A percentile compares a stretch with the other conserved stretches of the same genome.
Evolutionary conservation across 495 filamentous ascomycete species (phyloP).

Genomic region (Talaromyces nanjingensis): DNA sequence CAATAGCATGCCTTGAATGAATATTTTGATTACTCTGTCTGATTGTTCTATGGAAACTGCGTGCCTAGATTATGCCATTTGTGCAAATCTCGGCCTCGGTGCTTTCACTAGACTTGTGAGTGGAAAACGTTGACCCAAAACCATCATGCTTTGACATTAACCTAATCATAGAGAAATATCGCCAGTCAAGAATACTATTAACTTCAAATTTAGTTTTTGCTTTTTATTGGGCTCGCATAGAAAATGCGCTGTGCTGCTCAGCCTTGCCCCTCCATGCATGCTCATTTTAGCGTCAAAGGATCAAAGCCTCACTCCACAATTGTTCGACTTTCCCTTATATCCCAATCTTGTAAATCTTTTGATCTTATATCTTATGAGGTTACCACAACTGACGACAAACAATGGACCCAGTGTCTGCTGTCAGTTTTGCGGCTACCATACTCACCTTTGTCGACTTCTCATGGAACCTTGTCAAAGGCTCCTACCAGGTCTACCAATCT

Average conservation of each 20-base stretch:
- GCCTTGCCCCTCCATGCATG: neutral
- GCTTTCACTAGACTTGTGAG: neutral
- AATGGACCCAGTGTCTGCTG: neutral
- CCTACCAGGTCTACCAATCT: neutral
- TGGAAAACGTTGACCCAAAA: neutral
- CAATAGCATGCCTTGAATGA: neutral
- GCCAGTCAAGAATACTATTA: neutral
- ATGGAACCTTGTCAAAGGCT: neutral
- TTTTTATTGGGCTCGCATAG: neutral
- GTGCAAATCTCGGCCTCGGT: neutral
- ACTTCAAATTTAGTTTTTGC: neutral
- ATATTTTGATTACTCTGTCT: neutral
- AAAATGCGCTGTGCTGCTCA: neutral
- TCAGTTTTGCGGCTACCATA: neutral
- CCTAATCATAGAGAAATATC: neutral
- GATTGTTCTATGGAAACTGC: neutral
- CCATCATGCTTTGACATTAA: neutral
- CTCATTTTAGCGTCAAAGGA: neutral
- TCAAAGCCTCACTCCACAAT: neutral
- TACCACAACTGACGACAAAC: neutral
- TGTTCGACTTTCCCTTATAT: neutral
- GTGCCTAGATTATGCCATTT: neutral
- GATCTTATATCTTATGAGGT: neutral
- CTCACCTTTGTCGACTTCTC: neutral
- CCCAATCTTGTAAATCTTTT: neutral